These are phyloP conservation scores for Agrocybe praecox DNA, from an alignment of 768 basidiomycete genomes.

Conservation along the genomic window DNA sequence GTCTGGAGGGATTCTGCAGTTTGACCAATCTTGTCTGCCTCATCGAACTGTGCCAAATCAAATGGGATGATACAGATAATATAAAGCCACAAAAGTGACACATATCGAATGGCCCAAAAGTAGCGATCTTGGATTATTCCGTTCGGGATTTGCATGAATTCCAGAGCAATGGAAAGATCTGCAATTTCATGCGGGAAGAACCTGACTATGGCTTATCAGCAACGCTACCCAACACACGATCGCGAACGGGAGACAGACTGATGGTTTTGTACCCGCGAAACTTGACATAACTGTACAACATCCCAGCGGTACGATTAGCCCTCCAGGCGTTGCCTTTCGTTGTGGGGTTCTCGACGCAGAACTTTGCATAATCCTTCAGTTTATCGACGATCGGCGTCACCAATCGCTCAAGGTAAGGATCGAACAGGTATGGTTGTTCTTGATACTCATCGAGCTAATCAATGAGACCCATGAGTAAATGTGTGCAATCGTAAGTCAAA, in stretches of 20 bases:
- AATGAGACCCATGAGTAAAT: neutral
- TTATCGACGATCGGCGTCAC: constrained; percentile 72
- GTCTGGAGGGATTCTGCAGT: constrained; percentile 62
- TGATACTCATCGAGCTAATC: constrained; percentile 85
- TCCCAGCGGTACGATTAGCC: constrained; percentile 52
- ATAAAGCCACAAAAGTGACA: constrained; percentile 90
- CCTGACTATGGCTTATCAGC: constrained; percentile 56
- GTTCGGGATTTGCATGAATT: constrained; percentile 55
- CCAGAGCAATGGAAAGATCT: constrained; percentile 76
- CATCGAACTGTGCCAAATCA: constrained; percentile 84
- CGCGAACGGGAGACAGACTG: constrained; percentile 50
- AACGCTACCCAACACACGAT: constrained; percentile 1
- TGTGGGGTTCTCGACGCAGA: constrained; percentile 32
- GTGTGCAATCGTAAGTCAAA: neutral
- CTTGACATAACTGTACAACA: constrained; percentile 85
- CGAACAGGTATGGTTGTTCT: constrained; percentile 90
- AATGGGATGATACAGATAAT: constrained; percentile 95
- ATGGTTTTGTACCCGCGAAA: constrained; percentile 90
- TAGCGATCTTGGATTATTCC: constrained; percentile 40
- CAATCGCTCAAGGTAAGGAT: constrained; percentile 83
- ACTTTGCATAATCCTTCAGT: constrained; percentile 58
- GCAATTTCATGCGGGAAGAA: constrained; percentile 93
- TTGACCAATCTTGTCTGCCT: constrained; percentile 46
- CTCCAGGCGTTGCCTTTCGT: constrained; percentile 35
- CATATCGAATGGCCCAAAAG: constrained; percentile 84